phyloP scores from a whole-genome alignment of 148 eudicot genomes.

The Salicornia ramosissima region DNA sequence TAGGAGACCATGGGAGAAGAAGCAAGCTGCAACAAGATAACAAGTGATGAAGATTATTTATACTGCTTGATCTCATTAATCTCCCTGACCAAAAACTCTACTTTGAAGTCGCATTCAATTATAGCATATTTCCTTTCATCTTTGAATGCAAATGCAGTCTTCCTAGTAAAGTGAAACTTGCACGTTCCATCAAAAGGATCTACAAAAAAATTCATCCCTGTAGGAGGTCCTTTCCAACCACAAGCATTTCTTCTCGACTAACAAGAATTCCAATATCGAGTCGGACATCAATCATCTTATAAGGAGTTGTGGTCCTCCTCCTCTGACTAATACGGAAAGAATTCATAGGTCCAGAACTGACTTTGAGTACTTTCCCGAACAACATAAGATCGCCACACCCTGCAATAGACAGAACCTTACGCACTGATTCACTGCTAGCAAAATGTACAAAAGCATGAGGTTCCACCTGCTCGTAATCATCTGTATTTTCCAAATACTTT shows the following conservation, averaged over 20 bases:
- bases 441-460: constrained; percentile 96
- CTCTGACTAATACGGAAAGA: constrained; percentile 54
- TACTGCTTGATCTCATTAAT: constrained; percentile 43
- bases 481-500: constrained; percentile 24
- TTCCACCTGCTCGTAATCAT: constrained; percentile 52
- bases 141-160: constrained; percentile 52
- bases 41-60: constrained; percentile 31
- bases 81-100: constrained; percentile 71
- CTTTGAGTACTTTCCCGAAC: constrained; percentile 34
- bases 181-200: constrained; percentile 77
- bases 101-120: constrained; percentile 60
- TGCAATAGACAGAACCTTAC: constrained; percentile 42
- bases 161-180: constrained; percentile 46
- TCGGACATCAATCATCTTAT: constrained; percentile 42
- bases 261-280: constrained; percentile 55
- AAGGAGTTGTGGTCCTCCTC: constrained; percentile 50
- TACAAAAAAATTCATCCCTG: constrained; percentile 56
- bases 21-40: constrained; percentile 56
- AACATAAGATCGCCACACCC: constrained; percentile 41
- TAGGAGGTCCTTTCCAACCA: constrained; percentile 66
- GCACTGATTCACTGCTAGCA: constrained; percentile 41
- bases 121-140: constrained; percentile 35
- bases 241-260: constrained; percentile 52
- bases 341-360: constrained; percentile 63
- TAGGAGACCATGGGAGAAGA: constrained; percentile 65